Base-by-base conservation (phyloP, 495 filamentous ascomycete genomes). In the Podospora appendiculata region DNA sequence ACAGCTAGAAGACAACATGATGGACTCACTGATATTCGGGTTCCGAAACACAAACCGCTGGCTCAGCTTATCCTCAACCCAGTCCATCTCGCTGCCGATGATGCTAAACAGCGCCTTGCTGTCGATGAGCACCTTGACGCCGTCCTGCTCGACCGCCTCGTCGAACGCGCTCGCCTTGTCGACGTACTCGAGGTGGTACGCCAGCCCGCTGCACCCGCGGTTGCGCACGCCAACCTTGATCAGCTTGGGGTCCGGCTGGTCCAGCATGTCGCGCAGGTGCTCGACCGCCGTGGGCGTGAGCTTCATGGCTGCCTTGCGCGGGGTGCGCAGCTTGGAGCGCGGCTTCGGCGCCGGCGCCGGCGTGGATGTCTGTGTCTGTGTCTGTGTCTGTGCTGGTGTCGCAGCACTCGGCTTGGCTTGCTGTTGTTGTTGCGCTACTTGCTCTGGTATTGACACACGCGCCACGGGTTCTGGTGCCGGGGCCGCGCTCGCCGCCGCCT, bases 71-170 rank as follows among this genome's bases (percentile, higher is more conserved):
- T 96, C 94, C 70, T 97, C 91, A 3, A 92, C 80, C 92, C 91
- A 98, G 64, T 98, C 93, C 93, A 98, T 98, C 76, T 97, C 93
- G 59, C 88, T 96, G 8, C 94, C 93, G 66, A 98, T 95, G 41
- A 98, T 96, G 64, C 89, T 96, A 60, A 98, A 93, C 52, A 98
- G 72, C 53, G 93, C 93, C 71, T 96, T 97, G 71, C 87, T 90
- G 71, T 98, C 93, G 49, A 98, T 89, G 68, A 98, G 62, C 34
- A 98, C 94, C 73, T 86, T 93, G 12, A 98, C 93, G 4, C 90
- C 93, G 59, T 96, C 93, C 64, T 97, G 94, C 62, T 93, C 90
- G 12, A 98, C 90, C 51, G 85, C 73, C 64, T 98, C 93, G 65
- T 98, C 93, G 57, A 96, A 93, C 41, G 76, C 76, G 3, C 81